A percentile compares a stretch with the other conserved stretches of the same genome.
Conservation (phyloP, 768 basidiomycete genomes). For the Phylloporus sp. region DNA sequence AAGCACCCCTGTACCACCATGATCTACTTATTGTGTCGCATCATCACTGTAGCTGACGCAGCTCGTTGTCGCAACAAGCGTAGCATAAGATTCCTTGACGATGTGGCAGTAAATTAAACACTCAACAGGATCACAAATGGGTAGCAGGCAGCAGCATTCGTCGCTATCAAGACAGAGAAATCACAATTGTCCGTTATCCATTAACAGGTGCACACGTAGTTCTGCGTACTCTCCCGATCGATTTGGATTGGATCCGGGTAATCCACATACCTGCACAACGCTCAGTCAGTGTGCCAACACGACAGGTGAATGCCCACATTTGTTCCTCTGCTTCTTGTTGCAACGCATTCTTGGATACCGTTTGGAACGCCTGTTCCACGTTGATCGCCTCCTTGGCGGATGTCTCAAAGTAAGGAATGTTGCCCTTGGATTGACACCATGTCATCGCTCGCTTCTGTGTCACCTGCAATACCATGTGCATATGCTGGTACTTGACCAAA, state of each 20-base stretch:
- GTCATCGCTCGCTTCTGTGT: slow-evolving; percentile 99
- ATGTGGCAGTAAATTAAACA: slow-evolving; percentile 32
- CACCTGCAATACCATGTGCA: slow-evolving; percentile 50
- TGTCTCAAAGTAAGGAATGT: slow-evolving; percentile 99
- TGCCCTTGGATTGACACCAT: slow-evolving; percentile 99
- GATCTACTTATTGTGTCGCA: slow-evolving; percentile 15
- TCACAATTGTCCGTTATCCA: slow-evolving; percentile 24
- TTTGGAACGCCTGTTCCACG: slow-evolving; percentile 99
- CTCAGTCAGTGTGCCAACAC: slow-evolving; percentile 11
- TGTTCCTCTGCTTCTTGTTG: slow-evolving; percentile 97
- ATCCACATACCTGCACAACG: slow-evolving; percentile 79
- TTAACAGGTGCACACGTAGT: slow-evolving; percentile 89
- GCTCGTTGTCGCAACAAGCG: slow-evolving; percentile 1
- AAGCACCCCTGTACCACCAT: slow-evolving; percentile 16
- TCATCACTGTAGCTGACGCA: slow-evolving; percentile 10
- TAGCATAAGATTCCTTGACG: slow-evolving; percentile 24
- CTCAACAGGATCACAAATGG: slow-evolving; percentile 30
- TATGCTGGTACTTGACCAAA: background rate
- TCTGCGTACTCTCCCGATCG: slow-evolving; percentile 88
- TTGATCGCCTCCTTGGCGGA: slow-evolving; percentile 99
- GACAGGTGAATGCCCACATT: slow-evolving; percentile 53
- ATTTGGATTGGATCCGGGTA: slow-evolving; percentile 99
- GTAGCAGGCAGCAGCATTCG: slow-evolving; percentile 28
- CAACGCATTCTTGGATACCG: slow-evolving; percentile 98
- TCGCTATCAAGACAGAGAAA: slow-evolving; percentile 25